Base-by-base conservation (phyloP, 2,329 filamentous ascomycete species). In the Orbilia brochopaga region DNA sequence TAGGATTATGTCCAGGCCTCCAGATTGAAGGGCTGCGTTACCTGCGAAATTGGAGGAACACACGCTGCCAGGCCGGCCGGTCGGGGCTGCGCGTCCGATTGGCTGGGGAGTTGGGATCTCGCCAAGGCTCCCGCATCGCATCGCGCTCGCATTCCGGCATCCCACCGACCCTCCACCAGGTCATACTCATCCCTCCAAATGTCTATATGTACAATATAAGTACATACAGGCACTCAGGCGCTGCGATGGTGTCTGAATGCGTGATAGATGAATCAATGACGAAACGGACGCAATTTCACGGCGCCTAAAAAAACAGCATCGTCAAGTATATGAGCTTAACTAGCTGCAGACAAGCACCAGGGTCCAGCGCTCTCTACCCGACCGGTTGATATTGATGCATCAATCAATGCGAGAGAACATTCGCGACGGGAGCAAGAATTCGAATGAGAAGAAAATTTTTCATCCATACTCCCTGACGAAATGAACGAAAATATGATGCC, bases 271-370 rank as follows among this genome's bases (percentile, higher is more conserved):
- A 32, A 32, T 32, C 5, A 17, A 70, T 70, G 66, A 63, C 59
- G 53, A 70, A 70, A 70, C 66, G 44, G 21, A 35, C 32, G 54
- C 66, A 70, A 64, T 70, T 62, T 70, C 66, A 59, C 66, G 66
- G 66, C 66, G 66, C 66, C 59, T 70, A 70, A 56, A 54, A 56
- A 54, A 15, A 52, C n/a, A 44, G 23, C 44, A 32, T 32, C 27
- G 27, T 32, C 4, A n/a, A n/a, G n/a, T n/a, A n/a, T n/a, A 37
- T 37, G 13, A 42, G 37, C 37, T 42, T 42, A 13, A 4, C 37
- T 17, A 6, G 11, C 37, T 42, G 55, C 54, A 48, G 15, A 21
- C 17, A 48, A 30, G 37, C 44, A 52, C 61, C 62, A 69, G 61
- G 52, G 64, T 53, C 44, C 40, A 42, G 61, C 46, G 15, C 21